Base-by-base conservation (phyloP, 306 rosid species). In the Vigna nakashimae region DNA sequence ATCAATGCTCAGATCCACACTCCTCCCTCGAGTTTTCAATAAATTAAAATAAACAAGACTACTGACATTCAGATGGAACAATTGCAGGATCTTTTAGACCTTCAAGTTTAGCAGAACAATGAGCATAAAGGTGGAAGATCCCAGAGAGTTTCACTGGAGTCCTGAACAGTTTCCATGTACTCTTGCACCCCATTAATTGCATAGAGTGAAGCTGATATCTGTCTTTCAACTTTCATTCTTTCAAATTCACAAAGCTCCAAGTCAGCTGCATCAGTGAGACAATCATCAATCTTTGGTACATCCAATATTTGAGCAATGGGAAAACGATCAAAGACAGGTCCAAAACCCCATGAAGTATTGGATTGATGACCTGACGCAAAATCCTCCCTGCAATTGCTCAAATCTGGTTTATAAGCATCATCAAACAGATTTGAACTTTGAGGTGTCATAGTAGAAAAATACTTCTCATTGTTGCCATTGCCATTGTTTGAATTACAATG, bases 121-220 rank as follows among this genome's bases (percentile, higher is more conserved):
- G 95, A 84, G 74, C 97, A 90, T 10, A 89, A 34, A 3, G 97
- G 97, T 73, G 96, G 95, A 83, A 94, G 97, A 90, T 92, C 98
- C 95, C 97, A 92, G 1, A 92, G 84, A 24, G 90, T 63, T 46
- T 90, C 93, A 69, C 65, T 76, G 8, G 90, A 82, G 53, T 92
- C 95, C 64, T 83, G 91, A 80, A 92, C 87, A 62, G 97, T 84
- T 70, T 94, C 95, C 97, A 92, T 87, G 68, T 90, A 94, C 79
- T 94, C 98, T 6, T 89, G 95, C 69, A 94, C 88, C 56, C 98
- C 98, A 87, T 94, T 94, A 63, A 92, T 87, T 12, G 97, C 98
- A 77, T 92, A 92, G 11, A 92, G 92, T 28, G 97, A 90, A 83
- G 97, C 97, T 40, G 97, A 92, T 52, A 92, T 94, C 71, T 94